Base-by-base conservation (phyloP, 2,329 filamentous ascomycete species). In the Zymoseptoria tritici region DNA sequence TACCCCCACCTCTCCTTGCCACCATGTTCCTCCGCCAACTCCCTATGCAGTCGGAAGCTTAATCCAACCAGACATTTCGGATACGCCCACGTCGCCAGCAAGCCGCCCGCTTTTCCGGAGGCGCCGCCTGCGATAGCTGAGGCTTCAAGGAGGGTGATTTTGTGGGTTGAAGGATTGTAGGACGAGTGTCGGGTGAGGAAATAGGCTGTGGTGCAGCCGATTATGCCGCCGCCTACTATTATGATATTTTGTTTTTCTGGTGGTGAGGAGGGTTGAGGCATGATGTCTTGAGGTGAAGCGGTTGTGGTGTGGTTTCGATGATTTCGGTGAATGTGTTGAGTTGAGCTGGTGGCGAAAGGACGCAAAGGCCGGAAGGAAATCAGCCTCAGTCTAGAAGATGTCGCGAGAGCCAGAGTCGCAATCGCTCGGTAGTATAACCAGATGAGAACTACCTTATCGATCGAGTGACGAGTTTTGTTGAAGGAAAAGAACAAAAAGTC, bases 81-180 rank as follows among this genome's bases (percentile, higher is more conserved):
- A 71, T 96, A 97, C 0, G 93, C 94, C 91, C 93, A 97, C 16
- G 92, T 79, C 0, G 87, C 94, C 21, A 99, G 81, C 4, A 99
- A 80, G 1, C 94, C 94, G 16, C 94, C 94, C 0, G 94, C 93
- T 77, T 97, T 97, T 49, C 94, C 94, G 8, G 91, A 96, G 46
- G 94, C 93, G 22, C 90, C 93, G n/a, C 90, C 85, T 6, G 94
- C 94, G 64, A 97, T 87, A 52, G 86, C 81, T 2, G 85, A 86
- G 0, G 94, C 91, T 79, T 99, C 94, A 57, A 97, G 81, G 29
- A 99, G 80, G 1, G 89, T 96, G 68, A 97, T 87, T 57, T 81
- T 86, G 73, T 96, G 90, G 57, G 84, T 83, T n/a, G 36, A 46
- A 50, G 86, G 85, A 72, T 94, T 82, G 77, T 89, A 97, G 29